Percentiles rank a stretch among this genome's conserved stretches.
phyloP scores from a whole-genome alignment of 1,139 yeast genomes.

The Yamadazyma trypodendri region DNA sequence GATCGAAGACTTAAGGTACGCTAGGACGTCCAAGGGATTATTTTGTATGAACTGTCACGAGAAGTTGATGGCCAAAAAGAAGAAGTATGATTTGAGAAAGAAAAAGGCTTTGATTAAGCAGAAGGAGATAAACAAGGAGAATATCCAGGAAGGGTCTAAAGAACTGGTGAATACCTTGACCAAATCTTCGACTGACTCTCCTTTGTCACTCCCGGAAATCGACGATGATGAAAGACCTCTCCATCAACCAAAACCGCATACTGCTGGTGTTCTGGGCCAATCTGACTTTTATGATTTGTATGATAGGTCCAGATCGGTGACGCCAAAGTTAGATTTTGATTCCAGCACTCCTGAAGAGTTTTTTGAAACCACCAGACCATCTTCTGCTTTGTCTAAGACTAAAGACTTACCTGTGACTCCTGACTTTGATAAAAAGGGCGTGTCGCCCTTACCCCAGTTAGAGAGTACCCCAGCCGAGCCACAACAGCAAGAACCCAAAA shows the following conservation, averaged over 20 bases:
- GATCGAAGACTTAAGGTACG: constrained; percentile 88
- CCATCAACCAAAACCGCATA: constrained; percentile 13
- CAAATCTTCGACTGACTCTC: constrained; percentile 3
- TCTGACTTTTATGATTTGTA: constrained; percentile 20
- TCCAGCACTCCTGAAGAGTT: constrained; percentile 6
- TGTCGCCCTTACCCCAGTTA: not conserved
- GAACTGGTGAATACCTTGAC: constrained; percentile 26
- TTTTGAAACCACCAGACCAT: constrained; percentile 15
- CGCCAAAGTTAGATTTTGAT: constrained; percentile 14
- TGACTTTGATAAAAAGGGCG: not conserved
- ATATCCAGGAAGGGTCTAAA: constrained; percentile 18
- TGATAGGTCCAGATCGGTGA: constrained; percentile 19
- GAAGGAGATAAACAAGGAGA: constrained; percentile 9
- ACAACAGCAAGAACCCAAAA: not conserved
- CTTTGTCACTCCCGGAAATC: constrained; percentile 6
- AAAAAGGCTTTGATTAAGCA: constrained; percentile 20
- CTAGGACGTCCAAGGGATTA: constrained; percentile 89
- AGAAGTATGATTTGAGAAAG: constrained; percentile 48
- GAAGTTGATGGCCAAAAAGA: constrained; percentile 69
- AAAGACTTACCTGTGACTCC: constrained; percentile 36
- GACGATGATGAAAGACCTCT: constrained; percentile 16
- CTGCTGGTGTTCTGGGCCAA: constrained; percentile 9
- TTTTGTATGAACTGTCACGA: constrained; percentile 95
- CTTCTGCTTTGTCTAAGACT: constrained; percentile 24
- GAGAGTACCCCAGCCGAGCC: constrained; percentile 7